Evolutionary conservation across 345 rosid genomes (phyloP).

Genomic region (Melaleuca quinquenervia): DNA sequence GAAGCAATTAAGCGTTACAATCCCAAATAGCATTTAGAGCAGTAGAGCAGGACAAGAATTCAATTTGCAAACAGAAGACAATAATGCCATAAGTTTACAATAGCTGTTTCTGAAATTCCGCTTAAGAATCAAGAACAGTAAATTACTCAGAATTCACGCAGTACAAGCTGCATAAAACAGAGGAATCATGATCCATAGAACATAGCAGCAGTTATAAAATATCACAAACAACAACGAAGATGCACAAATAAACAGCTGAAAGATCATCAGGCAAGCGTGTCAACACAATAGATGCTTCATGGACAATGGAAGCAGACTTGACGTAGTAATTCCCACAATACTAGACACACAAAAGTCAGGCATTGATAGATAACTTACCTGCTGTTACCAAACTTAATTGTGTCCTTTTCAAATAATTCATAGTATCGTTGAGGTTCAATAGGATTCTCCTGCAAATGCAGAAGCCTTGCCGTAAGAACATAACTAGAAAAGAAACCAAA

Average conservation of each 20-base stretch:
- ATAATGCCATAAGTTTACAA: background rate
- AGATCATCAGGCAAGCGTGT: background rate
- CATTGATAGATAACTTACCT: slow-evolving; percentile 30
- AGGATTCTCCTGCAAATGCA: slow-evolving; percentile 59
- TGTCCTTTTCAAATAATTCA: slow-evolving; percentile 90
- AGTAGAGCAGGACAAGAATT: background rate
- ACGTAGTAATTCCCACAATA: background rate
- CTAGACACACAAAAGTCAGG: background rate
- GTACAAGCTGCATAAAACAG: background rate
- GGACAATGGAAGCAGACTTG: background rate
- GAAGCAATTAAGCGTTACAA: background rate
- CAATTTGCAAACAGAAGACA: background rate
- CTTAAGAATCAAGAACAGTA: background rate
- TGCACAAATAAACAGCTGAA: background rate
- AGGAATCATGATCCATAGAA: background rate
- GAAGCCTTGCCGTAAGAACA: background rate
- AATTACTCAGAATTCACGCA: background rate
- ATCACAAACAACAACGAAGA: background rate
- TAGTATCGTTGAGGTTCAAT: slow-evolving; percentile 85
- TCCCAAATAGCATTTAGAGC: background rate
- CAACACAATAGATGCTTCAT: background rate
- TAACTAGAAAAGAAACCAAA: slow-evolving; percentile 3
- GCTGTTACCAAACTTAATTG: slow-evolving; percentile 92
- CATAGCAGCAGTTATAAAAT: background rate
- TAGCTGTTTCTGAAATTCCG: background rate